Evolutionary conservation across 2,329 filamentous ascomycete species (phyloP), one percentile per base, ranked within the genome.

Genomic region (Cladophialophora exuberans): DNA sequence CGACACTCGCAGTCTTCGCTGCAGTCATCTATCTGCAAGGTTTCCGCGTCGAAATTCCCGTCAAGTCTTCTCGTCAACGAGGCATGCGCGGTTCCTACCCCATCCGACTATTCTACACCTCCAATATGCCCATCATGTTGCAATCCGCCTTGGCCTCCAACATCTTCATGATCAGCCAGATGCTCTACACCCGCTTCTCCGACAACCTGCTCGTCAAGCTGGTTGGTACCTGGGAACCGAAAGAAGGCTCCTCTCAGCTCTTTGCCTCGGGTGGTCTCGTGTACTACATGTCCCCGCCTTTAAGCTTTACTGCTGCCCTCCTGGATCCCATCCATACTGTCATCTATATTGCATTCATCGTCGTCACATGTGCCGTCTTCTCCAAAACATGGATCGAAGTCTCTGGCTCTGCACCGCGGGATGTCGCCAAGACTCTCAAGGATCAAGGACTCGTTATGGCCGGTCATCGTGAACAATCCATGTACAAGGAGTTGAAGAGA

Each of bases 311-410:
- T 74, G 94, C 97, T 70, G 94, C 94, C 65, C 87, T 99, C 47
- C 82, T 97, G 62, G 95, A 99, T 77, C 94, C 94, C 30, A 91
- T 99, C 70, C 94, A 99, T 81, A 97, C 94, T 17, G 86, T 87
- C 57, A 83, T 96, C 70, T 99, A 99, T 80, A 90, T 97, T 65
- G 83, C 86, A 64, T 99, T 97, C 82, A 99, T 99, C 92, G 87
- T 99, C 56, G 88, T 90, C 68, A 95, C 95, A 65, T 99, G 94
- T 72, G 92, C 92, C 59, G 86, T 97, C 74, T 99, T 99, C 84
- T 97, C 92, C 77, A 99, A 99, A 89, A 99, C 95, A 51, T 99
- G 94, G 94, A 99, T 99, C 68, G 94, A 99, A 79, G 94, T 99
- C 64, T 97, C 94, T 33, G 95, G 94, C 70, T 97, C 93, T 62